A percentile compares a stretch with the other conserved stretches of the same genome.
phyloP scores from a whole-genome alignment of 306 rosid species.

The Vigna hirtella region DNA sequence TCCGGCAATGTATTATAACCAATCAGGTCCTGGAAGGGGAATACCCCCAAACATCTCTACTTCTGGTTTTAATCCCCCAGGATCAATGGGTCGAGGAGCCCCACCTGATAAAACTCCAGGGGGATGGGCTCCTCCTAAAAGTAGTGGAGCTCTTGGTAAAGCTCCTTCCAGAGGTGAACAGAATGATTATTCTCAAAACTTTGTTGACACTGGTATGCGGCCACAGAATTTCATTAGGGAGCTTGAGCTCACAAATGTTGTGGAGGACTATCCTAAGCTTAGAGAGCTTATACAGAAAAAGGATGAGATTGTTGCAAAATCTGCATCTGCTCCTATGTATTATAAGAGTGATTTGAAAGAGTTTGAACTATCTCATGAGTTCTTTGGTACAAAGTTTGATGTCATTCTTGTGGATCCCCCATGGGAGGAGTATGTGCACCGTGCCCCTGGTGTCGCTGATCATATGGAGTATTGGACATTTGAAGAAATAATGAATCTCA shows the following conservation, averaged over 20 bases:
- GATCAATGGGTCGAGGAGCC: constrained; percentile 75
- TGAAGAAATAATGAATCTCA: constrained; percentile 98
- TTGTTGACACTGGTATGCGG: constrained; percentile 96
- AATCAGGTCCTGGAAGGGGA: constrained; percentile 83
- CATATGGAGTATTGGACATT: constrained; percentile 97
- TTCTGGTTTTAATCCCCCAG: constrained; percentile 76
- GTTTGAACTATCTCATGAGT: constrained; percentile 92
- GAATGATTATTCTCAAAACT: constrained; percentile 98
- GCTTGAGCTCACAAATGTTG: constrained; percentile 95
- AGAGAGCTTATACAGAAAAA: constrained; percentile 99
- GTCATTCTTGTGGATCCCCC: constrained; percentile 99
- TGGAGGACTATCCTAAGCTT: constrained; percentile 98
- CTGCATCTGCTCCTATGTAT: constrained; percentile 92
- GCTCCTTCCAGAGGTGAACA: constrained; percentile 99
- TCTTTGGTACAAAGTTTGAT: constrained; percentile 96
- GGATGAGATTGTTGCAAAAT: constrained; percentile 88
- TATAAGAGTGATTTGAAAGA: constrained; percentile 82
- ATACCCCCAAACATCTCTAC: constrained; percentile 69
- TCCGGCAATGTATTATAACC: constrained; percentile 84
- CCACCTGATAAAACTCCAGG: constrained; percentile 80
- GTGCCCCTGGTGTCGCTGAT: constrained; percentile 99
- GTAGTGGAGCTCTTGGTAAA: constrained; percentile 82
- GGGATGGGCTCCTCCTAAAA: constrained; percentile 91
- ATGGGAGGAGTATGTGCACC: constrained; percentile 99
- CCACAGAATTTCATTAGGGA: constrained; percentile 99